Evolutionary conservation across 768 basidiomycete genomes (phyloP).

Genomic region (Pleurotus eryngii): DNA sequence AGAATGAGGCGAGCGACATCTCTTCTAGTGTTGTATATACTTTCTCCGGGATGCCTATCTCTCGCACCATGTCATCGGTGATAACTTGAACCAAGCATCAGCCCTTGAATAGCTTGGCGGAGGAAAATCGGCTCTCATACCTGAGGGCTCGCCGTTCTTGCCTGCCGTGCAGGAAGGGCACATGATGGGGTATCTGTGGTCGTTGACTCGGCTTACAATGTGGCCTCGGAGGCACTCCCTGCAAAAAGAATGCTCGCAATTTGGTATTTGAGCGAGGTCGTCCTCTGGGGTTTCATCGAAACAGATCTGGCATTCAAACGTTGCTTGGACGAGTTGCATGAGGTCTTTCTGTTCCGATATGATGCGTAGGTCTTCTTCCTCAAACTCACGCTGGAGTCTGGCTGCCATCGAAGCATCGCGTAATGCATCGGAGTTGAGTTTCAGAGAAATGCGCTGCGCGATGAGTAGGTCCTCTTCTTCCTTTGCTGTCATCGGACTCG

Average conservation of each 20-base stretch:
- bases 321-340: conserved; percentile 18
- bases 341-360: background rate
- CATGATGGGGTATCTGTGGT: conserved; percentile 45
- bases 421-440: conserved; percentile 7
- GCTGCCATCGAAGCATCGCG: conserved; percentile 21
- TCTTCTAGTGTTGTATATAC: conserved; percentile 37
- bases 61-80: conserved; percentile 31
- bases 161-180: conserved; percentile 45
- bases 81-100: conserved; percentile 29
- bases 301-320: conserved; percentile 48
- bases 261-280: conserved; percentile 32
- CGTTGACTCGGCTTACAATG: conserved; percentile 34
- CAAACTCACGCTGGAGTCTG: conserved; percentile 34
- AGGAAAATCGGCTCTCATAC: background rate
- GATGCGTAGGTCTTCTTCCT: conserved; percentile 16
- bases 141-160: conserved; percentile 25
- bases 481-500: background rate
- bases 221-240: conserved; percentile 38
- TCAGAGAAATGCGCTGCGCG: background rate
- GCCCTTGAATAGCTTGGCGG: background rate
- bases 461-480: background rate
- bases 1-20: conserved; percentile 42
- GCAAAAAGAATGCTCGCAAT: conserved; percentile 45
- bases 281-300: conserved; percentile 42
- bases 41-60: conserved; percentile 42